phyloP scores from a whole-genome alignment of 192 early-diverging fungal genomes.

The Funneliformis geosporum region DNA sequence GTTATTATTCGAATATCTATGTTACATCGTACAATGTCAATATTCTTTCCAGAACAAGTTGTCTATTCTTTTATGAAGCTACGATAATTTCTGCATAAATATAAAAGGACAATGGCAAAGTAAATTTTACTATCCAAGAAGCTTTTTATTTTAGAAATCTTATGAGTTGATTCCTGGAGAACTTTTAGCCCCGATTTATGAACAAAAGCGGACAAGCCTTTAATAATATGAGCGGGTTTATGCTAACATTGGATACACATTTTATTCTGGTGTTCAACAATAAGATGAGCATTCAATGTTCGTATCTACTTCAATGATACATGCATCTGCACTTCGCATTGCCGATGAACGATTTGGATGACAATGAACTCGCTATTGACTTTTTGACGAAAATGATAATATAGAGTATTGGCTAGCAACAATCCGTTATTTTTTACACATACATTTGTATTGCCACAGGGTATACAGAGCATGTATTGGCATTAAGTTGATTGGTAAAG shows the following conservation, averaged over 20 bases:
- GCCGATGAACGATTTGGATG: neutral
- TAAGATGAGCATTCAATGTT: neutral
- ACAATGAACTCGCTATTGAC: no score
- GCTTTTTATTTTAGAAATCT: neutral
- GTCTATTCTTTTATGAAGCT: neutral
- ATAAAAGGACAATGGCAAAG: neutral
- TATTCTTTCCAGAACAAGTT: neutral
- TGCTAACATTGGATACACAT: neutral
- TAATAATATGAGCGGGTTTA: neutral
- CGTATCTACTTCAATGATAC: neutral
- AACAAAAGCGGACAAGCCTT: no score
- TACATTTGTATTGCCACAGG: no score
- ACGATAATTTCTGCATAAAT: neutral
- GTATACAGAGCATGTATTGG: no score
- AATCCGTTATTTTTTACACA: no score
- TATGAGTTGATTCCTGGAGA: no score
- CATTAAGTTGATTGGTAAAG: no score
- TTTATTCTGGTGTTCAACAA: neutral
- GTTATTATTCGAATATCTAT: neutral
- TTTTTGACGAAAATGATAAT: no score
- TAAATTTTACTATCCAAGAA: slow-evolving; percentile 3
- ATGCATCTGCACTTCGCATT: neutral
- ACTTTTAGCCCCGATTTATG: no score
- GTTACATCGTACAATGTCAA: neutral
- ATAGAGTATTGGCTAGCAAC: no score